These are phyloP conservation scores for Oryza longistaminata DNA, from an alignment of 176 grass and related monocot species.

Conservation along the genomic window DNA sequence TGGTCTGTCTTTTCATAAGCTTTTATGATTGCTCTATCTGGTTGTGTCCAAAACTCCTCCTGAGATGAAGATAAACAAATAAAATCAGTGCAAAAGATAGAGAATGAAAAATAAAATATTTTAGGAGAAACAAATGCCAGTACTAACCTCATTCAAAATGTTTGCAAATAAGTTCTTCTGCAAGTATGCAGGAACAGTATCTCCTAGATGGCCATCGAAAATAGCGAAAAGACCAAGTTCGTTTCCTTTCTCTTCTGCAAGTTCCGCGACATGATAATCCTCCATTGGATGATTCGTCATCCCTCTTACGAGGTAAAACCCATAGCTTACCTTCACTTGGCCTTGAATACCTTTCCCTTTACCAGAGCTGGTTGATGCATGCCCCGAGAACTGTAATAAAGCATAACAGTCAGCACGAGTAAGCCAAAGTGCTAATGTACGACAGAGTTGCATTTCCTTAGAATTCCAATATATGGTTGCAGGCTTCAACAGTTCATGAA, in stretches of 20 bases:
- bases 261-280: conserved; percentile 70
- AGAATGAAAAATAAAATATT: neutral
- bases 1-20: conserved; percentile 90
- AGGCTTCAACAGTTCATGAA: neutral
- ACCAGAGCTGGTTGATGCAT: conserved; percentile 43
- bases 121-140: conserved; percentile 5
- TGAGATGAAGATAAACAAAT: conserved; percentile 28
- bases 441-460: neutral
- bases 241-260: conserved; percentile 38
- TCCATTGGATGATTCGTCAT: conserved; percentile 82
- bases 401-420: conserved; percentile 17
- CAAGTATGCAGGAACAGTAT: conserved; percentile 62
- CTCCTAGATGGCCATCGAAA: conserved; percentile 78
- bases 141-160: conserved; percentile 64
- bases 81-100: neutral
- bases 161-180: conserved; percentile 71
- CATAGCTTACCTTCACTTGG: conserved; percentile 54
- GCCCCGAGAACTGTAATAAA: conserved; percentile 45
- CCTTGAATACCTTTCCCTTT: conserved; percentile 59
- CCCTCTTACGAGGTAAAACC: conserved; percentile 67
- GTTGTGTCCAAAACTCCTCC: conserved; percentile 91
- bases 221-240: conserved; percentile 79
- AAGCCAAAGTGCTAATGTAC: neutral
- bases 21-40: conserved; percentile 66
- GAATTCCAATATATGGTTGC: neutral